Base-by-base conservation (phyloP, 2,329 filamentous ascomycete genomes). In the Phialemonium atrogriseum region DNA sequence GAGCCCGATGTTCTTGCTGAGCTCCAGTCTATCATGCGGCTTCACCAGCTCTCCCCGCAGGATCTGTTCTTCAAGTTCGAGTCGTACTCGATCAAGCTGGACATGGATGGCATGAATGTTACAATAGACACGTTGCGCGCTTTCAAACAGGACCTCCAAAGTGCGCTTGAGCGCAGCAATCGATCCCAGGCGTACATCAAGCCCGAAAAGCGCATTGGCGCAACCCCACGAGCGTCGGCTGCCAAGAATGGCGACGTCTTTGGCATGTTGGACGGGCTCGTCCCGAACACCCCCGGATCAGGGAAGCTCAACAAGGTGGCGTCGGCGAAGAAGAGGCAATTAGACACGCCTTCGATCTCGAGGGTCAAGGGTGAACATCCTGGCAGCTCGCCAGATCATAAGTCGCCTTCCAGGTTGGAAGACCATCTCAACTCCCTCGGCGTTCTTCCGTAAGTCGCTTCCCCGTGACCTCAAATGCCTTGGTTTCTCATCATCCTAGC, bases 51-150 rank as follows among this genome's bases (percentile, higher is more conserved):
- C 38, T 75, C 78, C 11, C 70, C 79, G 20, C 80, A 96, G 55
- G 91, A 96, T 53, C 68, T 96, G 16, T 95, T 86, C 59, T 95
- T 86, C 75, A 96, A 96, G 69, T 98, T 91, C 91, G 91, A 98
- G 58, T 89, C 87, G 1, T 96, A 95, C 67, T 88, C 84, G 57
- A 81, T 98, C 54, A 94, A 89, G 59, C 87, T 96, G 79, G 85
- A 88, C 15, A 64, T 76, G 28, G 85, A 93, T 35, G 82, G 86
- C 35, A 78, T 79, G 39, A 78, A 70, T 37, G 61, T 84, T 39
- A 75, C 81, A 28, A 66, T 93, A 24, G 73, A 81, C 22, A 80
- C 73, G 1, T 73, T 84, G 27, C 73, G 81, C 25, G 75, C 77
- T 34, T 82, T 98, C 53, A 94, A 94, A 56, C 83, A 86, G 51